Evolutionary conservation across 306 rosid genomes (phyloP).

Genomic region (Albizia julibrissin): DNA sequence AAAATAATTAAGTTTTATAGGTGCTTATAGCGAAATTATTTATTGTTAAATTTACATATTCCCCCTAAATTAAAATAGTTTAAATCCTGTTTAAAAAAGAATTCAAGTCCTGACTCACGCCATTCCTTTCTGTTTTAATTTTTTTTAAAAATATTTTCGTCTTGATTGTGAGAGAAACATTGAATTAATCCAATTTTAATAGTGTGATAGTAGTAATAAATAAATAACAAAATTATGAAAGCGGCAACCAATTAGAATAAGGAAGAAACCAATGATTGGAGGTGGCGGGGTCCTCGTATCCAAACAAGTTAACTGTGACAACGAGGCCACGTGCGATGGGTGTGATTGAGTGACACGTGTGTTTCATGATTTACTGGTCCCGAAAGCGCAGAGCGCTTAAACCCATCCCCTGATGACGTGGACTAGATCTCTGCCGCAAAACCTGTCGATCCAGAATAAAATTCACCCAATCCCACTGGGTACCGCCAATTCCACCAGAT

Average conservation of each 20-base stretch:
- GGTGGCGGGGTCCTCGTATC: constrained; percentile 19
- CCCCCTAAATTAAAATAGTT: too few relatives aligned
- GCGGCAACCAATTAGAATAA: neutral
- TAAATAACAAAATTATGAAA: neutral
- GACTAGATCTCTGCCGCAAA: constrained; percentile 23
- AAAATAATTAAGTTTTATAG: too few relatives aligned
- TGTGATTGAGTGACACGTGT: constrained; percentile 27
- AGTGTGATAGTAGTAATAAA: neutral
- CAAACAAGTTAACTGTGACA: constrained; percentile 35
- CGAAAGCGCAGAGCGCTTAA: neutral
- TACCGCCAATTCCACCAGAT: constrained; percentile 14
- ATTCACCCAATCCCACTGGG: neutral
- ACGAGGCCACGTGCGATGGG: constrained; percentile 51
- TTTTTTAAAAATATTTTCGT: too few relatives aligned
- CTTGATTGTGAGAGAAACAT: too few relatives aligned
- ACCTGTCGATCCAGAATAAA: neutral
- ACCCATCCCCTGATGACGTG: constrained; percentile 33
- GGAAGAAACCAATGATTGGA: neutral
- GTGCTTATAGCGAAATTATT: too few relatives aligned
- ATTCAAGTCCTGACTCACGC: too few relatives aligned
- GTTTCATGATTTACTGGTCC: constrained; percentile 24
- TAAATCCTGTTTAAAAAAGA: too few relatives aligned
- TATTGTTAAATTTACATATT: too few relatives aligned
- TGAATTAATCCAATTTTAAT: too few relatives aligned
- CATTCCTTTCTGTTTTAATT: too few relatives aligned